Conservation (phyloP, 805 yeast genomes). For the Candida palmyrensis region DNA sequence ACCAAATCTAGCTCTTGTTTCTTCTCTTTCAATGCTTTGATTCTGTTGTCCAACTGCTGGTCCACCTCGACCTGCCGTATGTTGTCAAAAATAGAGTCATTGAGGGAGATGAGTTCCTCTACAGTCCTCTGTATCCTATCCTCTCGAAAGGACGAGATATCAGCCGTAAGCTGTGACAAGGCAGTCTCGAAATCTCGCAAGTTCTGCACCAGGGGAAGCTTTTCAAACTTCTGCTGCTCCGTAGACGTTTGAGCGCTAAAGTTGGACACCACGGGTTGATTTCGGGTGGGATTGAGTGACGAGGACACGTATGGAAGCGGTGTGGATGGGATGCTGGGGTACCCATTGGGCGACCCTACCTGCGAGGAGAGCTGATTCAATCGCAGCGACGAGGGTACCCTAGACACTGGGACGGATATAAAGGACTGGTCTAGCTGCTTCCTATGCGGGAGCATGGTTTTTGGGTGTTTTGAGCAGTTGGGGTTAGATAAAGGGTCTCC, state of each 20-base stretch:
- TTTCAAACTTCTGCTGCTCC: conserved; percentile 23
- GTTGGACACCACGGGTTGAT: conserved; percentile 20
- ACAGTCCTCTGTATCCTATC: conserved; percentile 21
- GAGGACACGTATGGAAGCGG: conserved; percentile 29
- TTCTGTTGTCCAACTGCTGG: conserved; percentile 21
- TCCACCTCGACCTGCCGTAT: conserved; percentile 25
- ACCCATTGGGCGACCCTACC: conserved; percentile 5
- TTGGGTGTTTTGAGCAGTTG: too few relatives aligned
- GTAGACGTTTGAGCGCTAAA: conserved; percentile 14
- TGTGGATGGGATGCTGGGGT: conserved; percentile 21
- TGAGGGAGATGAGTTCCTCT: conserved; percentile 20
- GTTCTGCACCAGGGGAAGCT: conserved; percentile 26
- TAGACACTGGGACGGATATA: conserved; percentile 30
- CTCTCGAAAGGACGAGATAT: conserved; percentile 30
- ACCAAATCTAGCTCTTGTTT: conserved; percentile 18
- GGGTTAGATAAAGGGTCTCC: too few relatives aligned
- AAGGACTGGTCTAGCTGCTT: conserved; percentile 18
- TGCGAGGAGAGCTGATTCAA: conserved; percentile 19
- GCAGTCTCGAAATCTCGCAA: conserved; percentile 26
- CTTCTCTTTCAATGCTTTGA: conserved; percentile 16
- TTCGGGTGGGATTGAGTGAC: conserved; percentile 33
- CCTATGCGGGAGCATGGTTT: conserved; percentile 28
- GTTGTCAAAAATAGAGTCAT: conserved; percentile 18
- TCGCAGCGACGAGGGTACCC: conserved; percentile 29
- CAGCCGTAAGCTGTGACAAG: conserved; percentile 21